Evolutionary conservation across 2,329 filamentous ascomycete genomes (phyloP).

Genomic region (Clonostachys chloroleuca): DNA sequence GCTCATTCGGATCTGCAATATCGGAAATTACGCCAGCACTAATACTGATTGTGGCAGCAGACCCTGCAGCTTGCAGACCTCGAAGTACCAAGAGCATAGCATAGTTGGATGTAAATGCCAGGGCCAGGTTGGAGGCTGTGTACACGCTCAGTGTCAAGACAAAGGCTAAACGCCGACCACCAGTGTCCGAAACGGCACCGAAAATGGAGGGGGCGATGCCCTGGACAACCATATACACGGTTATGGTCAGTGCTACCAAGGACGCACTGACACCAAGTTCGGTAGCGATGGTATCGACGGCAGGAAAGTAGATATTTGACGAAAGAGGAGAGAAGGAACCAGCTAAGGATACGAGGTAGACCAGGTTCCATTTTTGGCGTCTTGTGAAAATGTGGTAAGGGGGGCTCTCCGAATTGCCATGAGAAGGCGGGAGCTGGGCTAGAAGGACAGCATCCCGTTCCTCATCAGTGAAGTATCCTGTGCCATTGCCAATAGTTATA

Average conservation of each 20-base stretch:
- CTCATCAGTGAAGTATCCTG: too few relatives aligned
- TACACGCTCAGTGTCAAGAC: conserved; percentile 4
- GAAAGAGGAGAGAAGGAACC: conserved; percentile 12
- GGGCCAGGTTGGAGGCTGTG: conserved; percentile 5
- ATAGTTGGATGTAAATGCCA: conserved; percentile 5
- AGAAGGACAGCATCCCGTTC: too few relatives aligned
- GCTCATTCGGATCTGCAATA: conserved; percentile 9
- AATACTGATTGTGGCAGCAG: conserved; percentile 12
- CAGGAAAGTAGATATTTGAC: conserved; percentile 17
- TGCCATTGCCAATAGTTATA: too few relatives aligned
- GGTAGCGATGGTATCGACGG: conserved; percentile 11
- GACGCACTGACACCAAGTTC: conserved; percentile 12
- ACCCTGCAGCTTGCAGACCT: conserved; percentile 12
- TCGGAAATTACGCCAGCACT: conserved; percentile 13
- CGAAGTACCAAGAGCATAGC: conserved; percentile 5
- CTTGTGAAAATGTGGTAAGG: conserved; percentile 1
- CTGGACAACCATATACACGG: conserved; percentile 36
- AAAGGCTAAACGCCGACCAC: conserved; percentile 6
- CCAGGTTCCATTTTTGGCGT: conserved; percentile 10
- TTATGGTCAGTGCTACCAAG: conserved; percentile 28
- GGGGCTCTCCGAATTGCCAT: not conserved
- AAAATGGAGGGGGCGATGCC: conserved; percentile 34
- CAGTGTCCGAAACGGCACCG: conserved; percentile 31
- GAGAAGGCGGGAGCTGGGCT: not conserved
- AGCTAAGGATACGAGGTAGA: conserved; percentile 11